These are phyloP conservation scores for Trichoderma citrinoviride DNA, from an alignment of 2,329 filamentous ascomycete species.

Conservation along the genomic window DNA sequence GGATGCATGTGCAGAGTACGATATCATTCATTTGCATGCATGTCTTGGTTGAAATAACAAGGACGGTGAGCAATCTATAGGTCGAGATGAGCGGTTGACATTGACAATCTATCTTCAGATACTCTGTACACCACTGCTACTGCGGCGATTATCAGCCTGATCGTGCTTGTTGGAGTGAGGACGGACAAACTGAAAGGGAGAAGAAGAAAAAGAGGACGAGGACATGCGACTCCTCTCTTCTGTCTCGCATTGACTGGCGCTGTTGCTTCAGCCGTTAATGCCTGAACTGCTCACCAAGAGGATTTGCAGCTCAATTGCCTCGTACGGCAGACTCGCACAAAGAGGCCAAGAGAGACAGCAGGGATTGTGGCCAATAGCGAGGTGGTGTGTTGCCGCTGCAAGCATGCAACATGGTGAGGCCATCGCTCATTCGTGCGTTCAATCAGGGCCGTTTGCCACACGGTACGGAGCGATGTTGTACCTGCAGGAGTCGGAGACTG, in stretches of 20 bases:
- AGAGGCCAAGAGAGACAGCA: not conserved
- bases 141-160: not conserved
- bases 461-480: constrained; percentile 20
- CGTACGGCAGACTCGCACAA: constrained; percentile 7
- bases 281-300: not conserved
- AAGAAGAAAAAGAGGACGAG: not conserved
- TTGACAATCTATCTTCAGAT: not conserved
- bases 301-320: not conserved
- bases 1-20: not conserved
- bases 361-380: constrained; percentile 11
- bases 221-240: not conserved
- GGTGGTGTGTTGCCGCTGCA: constrained; percentile 15
- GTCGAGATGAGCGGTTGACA: not conserved
- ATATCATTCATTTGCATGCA: not conserved
- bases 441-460: constrained; percentile 11
- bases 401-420: not conserved
- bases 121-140: not conserved
- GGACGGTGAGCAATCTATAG: not conserved
- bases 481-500: constrained; percentile 9
- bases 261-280: not conserved
- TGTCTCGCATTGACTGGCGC: not conserved
- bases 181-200: not conserved
- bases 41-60: not conserved
- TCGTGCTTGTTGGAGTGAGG: not conserved
- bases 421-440: constrained; percentile 1